Evolutionary conservation across 2,329 filamentous ascomycete genomes (phyloP).

Genomic region (Parasarocladium wereldwijsianum): DNA sequence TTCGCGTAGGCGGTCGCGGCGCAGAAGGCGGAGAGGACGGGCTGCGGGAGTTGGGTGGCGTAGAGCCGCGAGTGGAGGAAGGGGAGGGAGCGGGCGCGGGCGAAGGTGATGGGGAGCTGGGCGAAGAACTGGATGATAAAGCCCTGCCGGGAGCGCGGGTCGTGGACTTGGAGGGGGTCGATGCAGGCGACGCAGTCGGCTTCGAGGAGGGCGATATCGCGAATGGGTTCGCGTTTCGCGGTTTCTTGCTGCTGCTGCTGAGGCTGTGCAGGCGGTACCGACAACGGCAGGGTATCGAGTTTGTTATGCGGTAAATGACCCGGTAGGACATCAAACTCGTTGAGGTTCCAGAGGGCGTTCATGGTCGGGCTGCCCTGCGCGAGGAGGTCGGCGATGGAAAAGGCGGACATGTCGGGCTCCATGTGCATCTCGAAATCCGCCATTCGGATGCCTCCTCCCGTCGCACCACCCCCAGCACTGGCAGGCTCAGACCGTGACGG

Average conservation of each 20-base stretch:
- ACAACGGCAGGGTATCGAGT: too few species aligned
- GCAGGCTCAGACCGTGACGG: too few species aligned
- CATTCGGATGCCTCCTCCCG: neutral
- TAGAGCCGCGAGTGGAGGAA: slow-evolving; percentile 30
- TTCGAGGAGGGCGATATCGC: slow-evolving; percentile 15
- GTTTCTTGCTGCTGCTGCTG: slow-evolving; percentile 3
- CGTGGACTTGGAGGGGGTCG: slow-evolving; percentile 20
- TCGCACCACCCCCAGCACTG: neutral
- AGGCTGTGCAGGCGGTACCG: neutral
- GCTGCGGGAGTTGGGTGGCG: slow-evolving; percentile 20
- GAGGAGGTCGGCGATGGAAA: slow-evolving; percentile 21
- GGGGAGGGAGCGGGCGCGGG: slow-evolving; percentile 20
- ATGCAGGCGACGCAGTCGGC: slow-evolving; percentile 7
- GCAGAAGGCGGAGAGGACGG: slow-evolving; percentile 24
- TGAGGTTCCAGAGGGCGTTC: slow-evolving; percentile 4
- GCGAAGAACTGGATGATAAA: slow-evolving; percentile 18
- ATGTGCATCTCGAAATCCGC: slow-evolving; percentile 9
- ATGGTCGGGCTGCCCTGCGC: slow-evolving; percentile 9
- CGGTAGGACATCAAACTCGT: too few species aligned
- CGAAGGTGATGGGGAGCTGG: slow-evolving; percentile 18
- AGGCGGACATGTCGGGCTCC: slow-evolving; percentile 15
- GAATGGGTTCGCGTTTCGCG: slow-evolving; percentile 10
- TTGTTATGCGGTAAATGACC: too few species aligned
- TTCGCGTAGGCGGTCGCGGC: slow-evolving; percentile 22
- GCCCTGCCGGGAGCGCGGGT: slow-evolving; percentile 19